Conservation (phyloP, 2,329 filamentous ascomycete species). For the Aspergillus glaucus region DNA sequence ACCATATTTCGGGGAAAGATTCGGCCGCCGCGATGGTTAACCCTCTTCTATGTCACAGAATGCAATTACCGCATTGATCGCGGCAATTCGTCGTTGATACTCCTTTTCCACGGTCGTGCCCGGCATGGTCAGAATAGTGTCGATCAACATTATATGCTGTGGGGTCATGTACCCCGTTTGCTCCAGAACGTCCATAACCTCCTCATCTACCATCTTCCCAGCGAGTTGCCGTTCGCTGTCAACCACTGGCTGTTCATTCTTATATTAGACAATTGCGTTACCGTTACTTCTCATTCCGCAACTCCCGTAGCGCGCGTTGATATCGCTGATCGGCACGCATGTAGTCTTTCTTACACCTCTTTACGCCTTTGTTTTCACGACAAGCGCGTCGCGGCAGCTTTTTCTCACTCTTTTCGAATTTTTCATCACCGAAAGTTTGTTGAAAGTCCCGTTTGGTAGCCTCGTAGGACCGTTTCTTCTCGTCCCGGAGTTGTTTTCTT, state of each 20-base stretch:
- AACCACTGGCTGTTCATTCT: conserved; percentile 24
- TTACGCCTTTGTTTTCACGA: conserved; percentile 1
- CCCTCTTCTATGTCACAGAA: conserved; percentile 23
- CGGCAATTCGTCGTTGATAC: conserved; percentile 17
- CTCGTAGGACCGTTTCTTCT: conserved; percentile 13
- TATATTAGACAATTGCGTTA: conserved; percentile 16
- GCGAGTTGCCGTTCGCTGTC: conserved; percentile 18
- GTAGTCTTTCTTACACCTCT: conserved; percentile 9
- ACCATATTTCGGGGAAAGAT: conserved; percentile 7
- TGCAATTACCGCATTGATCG: conserved; percentile 19
- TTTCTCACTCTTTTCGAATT: neutral
- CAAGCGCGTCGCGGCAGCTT: conserved; percentile 1
- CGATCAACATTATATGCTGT: conserved; percentile 19
- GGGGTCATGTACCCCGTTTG: conserved; percentile 16
- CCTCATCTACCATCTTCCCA: conserved; percentile 17
- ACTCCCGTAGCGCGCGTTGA: conserved; percentile 7
- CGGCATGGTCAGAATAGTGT: conserved; percentile 19
- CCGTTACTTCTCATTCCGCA: conserved; percentile 15
- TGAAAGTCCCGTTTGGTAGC: conserved; percentile 8
- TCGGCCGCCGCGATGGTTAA: conserved; percentile 11
- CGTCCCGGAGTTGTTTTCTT: conserved; percentile 11
- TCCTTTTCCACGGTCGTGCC: conserved; percentile 18
- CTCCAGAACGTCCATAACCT: conserved; percentile 19
- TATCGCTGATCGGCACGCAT: conserved; percentile 8
- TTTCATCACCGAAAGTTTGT: conserved; percentile 6